These are phyloP conservation scores for Clonostachys chloroleuca DNA, from an alignment of 2,329 filamentous ascomycete species.

Conservation along the genomic window DNA sequence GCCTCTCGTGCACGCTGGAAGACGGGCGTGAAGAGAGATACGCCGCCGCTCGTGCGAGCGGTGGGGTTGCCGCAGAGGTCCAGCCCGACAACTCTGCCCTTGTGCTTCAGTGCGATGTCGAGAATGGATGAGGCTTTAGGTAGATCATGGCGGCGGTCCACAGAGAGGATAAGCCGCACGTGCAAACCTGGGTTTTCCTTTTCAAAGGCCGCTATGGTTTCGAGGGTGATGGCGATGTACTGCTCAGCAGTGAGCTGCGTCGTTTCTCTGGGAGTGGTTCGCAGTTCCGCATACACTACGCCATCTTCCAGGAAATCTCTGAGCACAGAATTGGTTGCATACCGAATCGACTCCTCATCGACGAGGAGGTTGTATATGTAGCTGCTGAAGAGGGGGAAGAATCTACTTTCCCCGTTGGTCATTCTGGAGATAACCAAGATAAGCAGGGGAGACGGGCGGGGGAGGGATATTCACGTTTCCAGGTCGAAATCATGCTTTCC, in stretches of 20 bases:
- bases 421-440: background rate
- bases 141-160: constrained; percentile 62
- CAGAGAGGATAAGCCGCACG: constrained; percentile 65
- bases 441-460: background rate
- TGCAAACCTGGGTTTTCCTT: constrained; percentile 38
- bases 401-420: constrained; percentile 36
- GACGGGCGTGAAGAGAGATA: constrained; percentile 53
- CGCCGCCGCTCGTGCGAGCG: constrained; percentile 43
- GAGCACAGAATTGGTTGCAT: constrained; percentile 63
- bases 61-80: constrained; percentile 76
- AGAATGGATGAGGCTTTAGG: constrained; percentile 60
- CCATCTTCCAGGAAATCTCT: constrained; percentile 64
- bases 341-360: constrained; percentile 51
- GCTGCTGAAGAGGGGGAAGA: constrained; percentile 73
- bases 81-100: constrained; percentile 59
- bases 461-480: constrained; percentile 48
- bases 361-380: constrained; percentile 77
- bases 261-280: constrained; percentile 71
- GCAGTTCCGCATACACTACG: constrained; percentile 73
- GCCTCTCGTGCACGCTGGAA: constrained; percentile 51
- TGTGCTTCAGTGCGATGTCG: constrained; percentile 54
- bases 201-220: constrained; percentile 53
- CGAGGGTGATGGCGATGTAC: constrained; percentile 64
- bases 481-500: constrained; percentile 70
- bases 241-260: constrained; percentile 51